Evolutionary conservation across 2,329 filamentous ascomycete species (phyloP), one percentile per base, ranked within the genome.

Genomic region (Penicillium sp.): DNA sequence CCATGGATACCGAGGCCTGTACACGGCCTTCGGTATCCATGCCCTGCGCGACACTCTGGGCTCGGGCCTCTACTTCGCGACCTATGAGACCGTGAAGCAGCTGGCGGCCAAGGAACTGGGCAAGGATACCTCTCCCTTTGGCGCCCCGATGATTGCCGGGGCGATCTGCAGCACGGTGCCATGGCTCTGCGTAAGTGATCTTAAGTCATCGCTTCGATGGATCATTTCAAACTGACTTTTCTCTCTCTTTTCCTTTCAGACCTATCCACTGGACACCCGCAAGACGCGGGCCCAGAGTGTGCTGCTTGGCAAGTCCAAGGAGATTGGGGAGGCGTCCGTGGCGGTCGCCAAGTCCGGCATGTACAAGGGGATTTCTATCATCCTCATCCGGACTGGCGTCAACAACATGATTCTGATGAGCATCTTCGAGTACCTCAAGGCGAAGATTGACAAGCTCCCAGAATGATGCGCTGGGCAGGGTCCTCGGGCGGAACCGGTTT

Each of bases 351-450:
- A 64, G 30, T 67, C 66, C 16, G 68, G 67, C 47, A 71, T 70
- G 59, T 73, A 72, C 54, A 72, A 69, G 45, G 70, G 70, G 5
- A 51, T 73, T n/a, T 70, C 70, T 7, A 71, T 73, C 43, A 69
- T 71, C 26, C 59, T 73, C 25, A 48, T 71, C 18, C 68, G 70
- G 13, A 72, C 70, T 3, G 65, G 64, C 6, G 53, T 73, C 17
- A 71, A 73, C 53, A 73, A 73, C 53, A 72, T 73, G 69, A 71
- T 73, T 32, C 58, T 73, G 28, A 60, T 73, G 53, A 68, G 67
- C 47, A 59, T 69, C 14, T 72, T 70, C 35, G 70, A 73, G 51
- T 70, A 69, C 41, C 63, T 71, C 25, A 72, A 70, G 54, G 58
- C 58, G 41, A 57, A 57, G 39, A 73, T 73, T 47, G 64, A 71